Evolutionary conservation across 495 filamentous ascomycete species (phyloP).

Genomic region (Xylaria flabelliformis): DNA sequence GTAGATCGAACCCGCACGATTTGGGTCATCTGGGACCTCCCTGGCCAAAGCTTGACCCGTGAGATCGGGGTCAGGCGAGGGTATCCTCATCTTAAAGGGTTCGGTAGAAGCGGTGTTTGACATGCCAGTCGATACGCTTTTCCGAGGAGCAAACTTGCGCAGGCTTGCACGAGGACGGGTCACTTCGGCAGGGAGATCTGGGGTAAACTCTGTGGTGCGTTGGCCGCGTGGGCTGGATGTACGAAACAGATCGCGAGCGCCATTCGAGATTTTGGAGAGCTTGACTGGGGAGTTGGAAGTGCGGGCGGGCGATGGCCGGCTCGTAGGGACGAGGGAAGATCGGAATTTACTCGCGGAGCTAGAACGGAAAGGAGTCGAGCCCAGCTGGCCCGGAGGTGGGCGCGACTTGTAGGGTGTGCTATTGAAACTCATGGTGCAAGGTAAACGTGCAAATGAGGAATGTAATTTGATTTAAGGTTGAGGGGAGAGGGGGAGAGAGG

Average conservation of each 20-base stretch:
- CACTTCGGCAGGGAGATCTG: conserved; percentile 40
- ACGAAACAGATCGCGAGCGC: conserved; percentile 47
- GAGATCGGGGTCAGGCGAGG: conserved; percentile 51
- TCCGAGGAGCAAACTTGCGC: conserved; percentile 38
- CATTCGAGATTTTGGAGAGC: conserved; percentile 22
- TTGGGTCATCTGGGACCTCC: conserved; percentile 51
- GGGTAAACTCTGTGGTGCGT: conserved; percentile 45
- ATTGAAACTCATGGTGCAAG: conserved; percentile 35
- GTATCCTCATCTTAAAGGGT: conserved; percentile 56
- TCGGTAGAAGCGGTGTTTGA: conserved; percentile 46
- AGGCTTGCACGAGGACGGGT: conserved; percentile 29
- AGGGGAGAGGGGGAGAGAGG: neutral
- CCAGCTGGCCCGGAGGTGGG: conserved; percentile 39
- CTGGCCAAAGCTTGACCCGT: conserved; percentile 54
- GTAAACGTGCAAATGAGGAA: neutral
- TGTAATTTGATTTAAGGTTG: neutral
- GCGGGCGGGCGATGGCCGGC: conserved; percentile 31
- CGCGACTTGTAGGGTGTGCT: conserved; percentile 40
- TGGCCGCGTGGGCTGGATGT: conserved; percentile 42
- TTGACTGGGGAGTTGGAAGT: conserved; percentile 28
- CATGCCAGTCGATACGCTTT: conserved; percentile 41
- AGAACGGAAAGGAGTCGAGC: conserved; percentile 43
- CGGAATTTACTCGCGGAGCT: conserved; percentile 37
- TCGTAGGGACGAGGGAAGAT: conserved; percentile 41
- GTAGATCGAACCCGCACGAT: conserved; percentile 51